Base-by-base conservation (phyloP, 768 basidiomycete genomes). In the Boletus sp. region DNA sequence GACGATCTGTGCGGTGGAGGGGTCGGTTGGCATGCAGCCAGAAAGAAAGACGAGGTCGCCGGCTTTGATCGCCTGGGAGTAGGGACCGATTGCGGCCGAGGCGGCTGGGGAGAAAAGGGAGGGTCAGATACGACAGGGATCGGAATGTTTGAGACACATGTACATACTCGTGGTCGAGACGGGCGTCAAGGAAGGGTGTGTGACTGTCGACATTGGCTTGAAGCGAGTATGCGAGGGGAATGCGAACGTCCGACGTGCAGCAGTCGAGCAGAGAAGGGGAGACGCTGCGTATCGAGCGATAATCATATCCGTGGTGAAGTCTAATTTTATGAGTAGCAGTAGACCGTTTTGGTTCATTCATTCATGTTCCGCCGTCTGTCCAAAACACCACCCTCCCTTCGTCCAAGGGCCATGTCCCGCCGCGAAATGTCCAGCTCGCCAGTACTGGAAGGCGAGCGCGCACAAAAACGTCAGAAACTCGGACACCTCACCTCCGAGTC, bases 31-130 rank as follows among this genome's bases (percentile, higher is more conserved):
- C 64, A 98, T 88, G 68, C 86, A 89, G 44, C 96, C 96, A 2
- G 93, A 95, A 42, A 85, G 79, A 74, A 96, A 99, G 60, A 98
- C 82, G 54, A 93, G 80, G 62, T 90, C 83, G 47, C 89, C 89
- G 48, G 81, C 79, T 66, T 88, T 89, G 74, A 95, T 82, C 5
- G 85, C 95, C 75, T 96, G 90, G 2, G 83, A 85, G 74, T 96
- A 96, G 32, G 93, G 93, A 1, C 91, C 91, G 55, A 93, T 83
- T 0, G 90, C 90, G 17, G 83, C 78, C 1, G 90, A 83, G 5
- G 90, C 90, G 64, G 79, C 90, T 91, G 66, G 29, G 1, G 13
- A 47, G 17, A 7, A 17, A n/a, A 7, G 14, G 23, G 2, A 4
- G 10, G 7, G 41, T 59, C 30, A 59, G 57, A 17, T 17, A 29